Evolutionary conservation across 2,329 filamentous ascomycete genomes (phyloP).

Genomic region (Exophiala sp.): DNA sequence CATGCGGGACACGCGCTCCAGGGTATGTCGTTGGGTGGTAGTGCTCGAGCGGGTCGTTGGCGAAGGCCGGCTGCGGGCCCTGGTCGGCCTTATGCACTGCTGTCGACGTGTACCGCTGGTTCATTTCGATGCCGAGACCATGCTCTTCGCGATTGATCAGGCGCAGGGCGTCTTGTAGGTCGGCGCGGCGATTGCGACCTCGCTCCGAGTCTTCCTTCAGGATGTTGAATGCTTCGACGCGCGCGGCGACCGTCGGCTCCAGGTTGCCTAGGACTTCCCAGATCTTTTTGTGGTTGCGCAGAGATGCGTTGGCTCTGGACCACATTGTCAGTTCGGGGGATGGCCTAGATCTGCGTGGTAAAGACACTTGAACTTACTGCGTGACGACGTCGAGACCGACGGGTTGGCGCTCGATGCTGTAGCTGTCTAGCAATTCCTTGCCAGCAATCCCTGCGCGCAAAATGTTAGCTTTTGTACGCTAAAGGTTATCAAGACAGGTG

Average conservation of each 20-base stretch:
- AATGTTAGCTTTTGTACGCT: slow-evolving; percentile 24
- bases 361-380: slow-evolving; percentile 36
- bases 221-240: slow-evolving; percentile 39
- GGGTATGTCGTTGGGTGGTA: slow-evolving; percentile 54
- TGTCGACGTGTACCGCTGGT: slow-evolving; percentile 48
- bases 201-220: slow-evolving; percentile 37
- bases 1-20: slow-evolving; percentile 60
- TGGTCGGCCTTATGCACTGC: slow-evolving; percentile 49
- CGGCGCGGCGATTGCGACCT: slow-evolving; percentile 39
- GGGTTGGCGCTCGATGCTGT: slow-evolving; percentile 34
- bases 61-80: slow-evolving; percentile 14
- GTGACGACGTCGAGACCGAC: slow-evolving; percentile 47
- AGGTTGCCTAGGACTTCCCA: slow-evolving; percentile 47
- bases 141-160: slow-evolving; percentile 50
- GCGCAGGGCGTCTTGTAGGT: slow-evolving; percentile 41
- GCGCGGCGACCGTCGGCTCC: slow-evolving; percentile 36
- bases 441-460: slow-evolving; percentile 7
- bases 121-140: slow-evolving; percentile 59
- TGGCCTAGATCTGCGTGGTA: slow-evolving; percentile 60
- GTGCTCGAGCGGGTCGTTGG: slow-evolving; percentile 41
- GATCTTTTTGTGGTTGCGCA: slow-evolving; percentile 50
- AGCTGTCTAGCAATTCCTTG: slow-evolving; percentile 31
- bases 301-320: slow-evolving; percentile 53
- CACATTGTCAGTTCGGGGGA: slow-evolving; percentile 39
- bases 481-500: too few relatives aligned